Evolutionary conservation across 768 basidiomycete species (phyloP).

Genomic region (Leccinum arenicola): DNA sequence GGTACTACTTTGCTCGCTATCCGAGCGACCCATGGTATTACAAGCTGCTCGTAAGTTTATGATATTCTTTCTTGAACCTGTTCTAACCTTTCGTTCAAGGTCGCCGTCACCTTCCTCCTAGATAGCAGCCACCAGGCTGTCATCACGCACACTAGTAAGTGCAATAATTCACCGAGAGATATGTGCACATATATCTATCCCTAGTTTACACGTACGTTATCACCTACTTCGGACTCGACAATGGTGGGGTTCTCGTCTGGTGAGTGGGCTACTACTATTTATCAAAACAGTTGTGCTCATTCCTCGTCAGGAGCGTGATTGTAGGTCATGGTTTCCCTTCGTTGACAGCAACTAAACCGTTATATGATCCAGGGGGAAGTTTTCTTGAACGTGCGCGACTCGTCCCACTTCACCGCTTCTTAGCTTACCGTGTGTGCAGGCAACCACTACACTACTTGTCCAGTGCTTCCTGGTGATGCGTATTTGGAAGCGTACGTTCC

Average conservation of each 20-base stretch:
- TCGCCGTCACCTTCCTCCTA: conserved; percentile 44
- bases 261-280: conserved; percentile 23
- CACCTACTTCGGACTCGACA: conserved; percentile 35
- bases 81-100: conserved; percentile 34
- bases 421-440: conserved; percentile 12
- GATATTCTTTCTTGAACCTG: not conserved
- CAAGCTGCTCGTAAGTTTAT: conserved; percentile 41
- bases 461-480: conserved; percentile 54
- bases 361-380: conserved; percentile 40
- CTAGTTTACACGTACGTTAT: conserved; percentile 49
- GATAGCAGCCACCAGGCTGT: conserved; percentile 54
- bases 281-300: not conserved
- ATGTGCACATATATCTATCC: not conserved
- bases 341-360: conserved; percentile 3
- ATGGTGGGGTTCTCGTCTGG: conserved; percentile 40
- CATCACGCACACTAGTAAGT: conserved; percentile 49
- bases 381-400: conserved; percentile 41
- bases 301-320: conserved; percentile 18
- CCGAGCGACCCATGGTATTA: conserved; percentile 48
- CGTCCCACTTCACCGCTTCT: not conserved
- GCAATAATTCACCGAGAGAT: not conserved
- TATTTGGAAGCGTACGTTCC: conserved; percentile 43
- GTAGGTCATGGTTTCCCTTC: conserved; percentile 13
- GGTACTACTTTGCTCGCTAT: conserved; percentile 51
- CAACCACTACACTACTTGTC: conserved; percentile 47